phyloP scores from a whole-genome alignment of 139 green algal genomes.

The Chlamydomonas incerta region DNA sequence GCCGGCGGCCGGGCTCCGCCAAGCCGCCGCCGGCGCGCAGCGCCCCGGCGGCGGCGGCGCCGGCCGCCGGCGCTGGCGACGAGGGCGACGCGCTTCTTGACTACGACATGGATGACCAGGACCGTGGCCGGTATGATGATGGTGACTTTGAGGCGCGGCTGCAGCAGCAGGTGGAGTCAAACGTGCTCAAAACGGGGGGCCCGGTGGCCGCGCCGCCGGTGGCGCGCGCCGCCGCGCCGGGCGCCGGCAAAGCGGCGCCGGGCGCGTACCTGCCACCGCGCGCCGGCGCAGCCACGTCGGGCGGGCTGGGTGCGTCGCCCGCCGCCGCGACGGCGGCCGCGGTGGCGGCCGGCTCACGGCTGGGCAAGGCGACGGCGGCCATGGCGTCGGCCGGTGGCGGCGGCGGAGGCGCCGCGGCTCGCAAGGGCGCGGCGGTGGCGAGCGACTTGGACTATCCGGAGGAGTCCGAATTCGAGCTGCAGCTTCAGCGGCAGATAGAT shows the following conservation, averaged over 20 bases:
- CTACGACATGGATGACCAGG: background rate
- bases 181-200: background rate
- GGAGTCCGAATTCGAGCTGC: constrained; percentile 23
- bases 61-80: too few species aligned
- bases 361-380: constrained; percentile 5
- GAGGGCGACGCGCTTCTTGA: too few species aligned
- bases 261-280: constrained; percentile 33
- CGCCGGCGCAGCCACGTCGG: constrained; percentile 5
- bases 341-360: background rate
- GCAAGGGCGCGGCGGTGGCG: background rate
- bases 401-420: background rate
- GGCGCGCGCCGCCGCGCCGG: background rate
- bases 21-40: too few species aligned
- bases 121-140: background rate
- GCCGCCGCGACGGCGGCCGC: background rate
- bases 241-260: background rate
- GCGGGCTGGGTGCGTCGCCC: background rate
- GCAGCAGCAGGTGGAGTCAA: constrained; percentile 29
- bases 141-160: constrained; percentile 15
- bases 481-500: constrained; percentile 26
- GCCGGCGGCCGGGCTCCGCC: background rate
- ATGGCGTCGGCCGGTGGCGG: background rate
- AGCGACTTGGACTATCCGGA: constrained; percentile 5
- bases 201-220: background rate
- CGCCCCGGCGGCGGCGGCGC: too few species aligned